Evolutionary conservation across 768 basidiomycete genomes (phyloP).

Genomic region (Tylopilus cervinicoccineus): DNA sequence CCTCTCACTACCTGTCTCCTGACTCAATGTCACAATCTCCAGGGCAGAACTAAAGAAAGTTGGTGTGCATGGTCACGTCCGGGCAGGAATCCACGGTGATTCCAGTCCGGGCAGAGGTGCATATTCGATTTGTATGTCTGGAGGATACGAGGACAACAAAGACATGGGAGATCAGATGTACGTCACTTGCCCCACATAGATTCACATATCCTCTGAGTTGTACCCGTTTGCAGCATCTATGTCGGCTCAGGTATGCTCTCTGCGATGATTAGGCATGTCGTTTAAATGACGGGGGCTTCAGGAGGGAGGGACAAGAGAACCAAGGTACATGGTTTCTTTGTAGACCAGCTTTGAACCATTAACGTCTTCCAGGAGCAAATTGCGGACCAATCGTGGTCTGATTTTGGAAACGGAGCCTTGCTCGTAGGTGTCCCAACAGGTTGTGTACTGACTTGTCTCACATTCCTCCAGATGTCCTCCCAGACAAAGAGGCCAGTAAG

Average conservation of each 20-base stretch:
- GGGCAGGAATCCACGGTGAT: constrained; percentile 40
- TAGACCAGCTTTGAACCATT: background rate
- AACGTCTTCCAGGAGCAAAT: constrained; percentile 19
- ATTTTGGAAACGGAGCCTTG: constrained; percentile 18
- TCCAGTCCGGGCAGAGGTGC: constrained; percentile 27
- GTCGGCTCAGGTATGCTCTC: constrained; percentile 28
- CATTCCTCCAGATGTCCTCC: constrained; percentile 26
- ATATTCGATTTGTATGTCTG: constrained; percentile 40
- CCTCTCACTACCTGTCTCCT: background rate
- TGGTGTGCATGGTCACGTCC: constrained; percentile 32
- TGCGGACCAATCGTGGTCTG: constrained; percentile 20
- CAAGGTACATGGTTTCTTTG: constrained; percentile 10
- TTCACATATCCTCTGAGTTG: background rate
- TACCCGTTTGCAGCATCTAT: constrained; percentile 27
- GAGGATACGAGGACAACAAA: constrained; percentile 39
- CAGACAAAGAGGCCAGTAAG: constrained; percentile 32
- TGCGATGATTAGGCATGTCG: background rate
- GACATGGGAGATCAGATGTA: constrained; percentile 38
- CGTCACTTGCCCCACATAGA: constrained; percentile 4
- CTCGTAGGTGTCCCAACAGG: constrained; percentile 5
- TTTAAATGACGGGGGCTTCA: background rate
- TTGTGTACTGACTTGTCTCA: background rate
- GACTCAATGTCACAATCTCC: background rate
- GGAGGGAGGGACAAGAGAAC: constrained; percentile 16
- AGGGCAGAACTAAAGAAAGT: constrained; percentile 20